Conservation (phyloP, 192 early-diverging fungal genomes). For the Entomortierella lignicola region DNA sequence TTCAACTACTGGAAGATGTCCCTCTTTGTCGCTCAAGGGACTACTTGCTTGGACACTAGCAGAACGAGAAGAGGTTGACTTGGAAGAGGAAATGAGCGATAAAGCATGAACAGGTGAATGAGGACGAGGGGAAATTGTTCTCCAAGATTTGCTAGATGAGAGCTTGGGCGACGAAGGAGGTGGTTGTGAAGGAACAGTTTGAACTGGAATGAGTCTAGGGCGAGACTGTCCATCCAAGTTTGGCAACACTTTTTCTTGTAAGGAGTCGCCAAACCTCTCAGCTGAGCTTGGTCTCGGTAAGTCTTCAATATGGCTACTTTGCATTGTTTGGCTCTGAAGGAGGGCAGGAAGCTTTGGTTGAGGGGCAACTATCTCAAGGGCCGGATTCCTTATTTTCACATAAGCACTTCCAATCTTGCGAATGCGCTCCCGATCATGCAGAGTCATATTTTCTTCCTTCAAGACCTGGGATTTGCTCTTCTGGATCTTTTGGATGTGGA, state of each 20-base stretch:
- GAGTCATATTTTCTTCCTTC: not conserved
- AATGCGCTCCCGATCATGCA: conserved; percentile 9
- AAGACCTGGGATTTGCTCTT: not conserved
- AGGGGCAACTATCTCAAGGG: conserved; percentile 8
- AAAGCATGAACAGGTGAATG: conserved; percentile 5
- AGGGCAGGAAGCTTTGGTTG: conserved; percentile 1
- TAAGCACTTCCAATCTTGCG: conserved; percentile 24
- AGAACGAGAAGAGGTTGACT: not conserved
- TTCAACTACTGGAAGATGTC: not conserved
- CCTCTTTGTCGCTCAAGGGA: not conserved
- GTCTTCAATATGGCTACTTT: not conserved
- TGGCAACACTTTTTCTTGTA: not conserved
- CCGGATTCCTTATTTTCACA: conserved; percentile 17
- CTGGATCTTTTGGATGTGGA: conserved; percentile 18
- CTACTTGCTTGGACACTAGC: not conserved
- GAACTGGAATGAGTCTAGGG: not conserved
- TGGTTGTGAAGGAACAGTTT: not conserved
- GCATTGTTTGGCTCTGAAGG: not conserved
- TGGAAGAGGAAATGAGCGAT: not conserved
- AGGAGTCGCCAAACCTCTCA: not conserved
- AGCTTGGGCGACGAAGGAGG: conserved; percentile 17
- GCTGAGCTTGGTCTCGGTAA: not conserved
- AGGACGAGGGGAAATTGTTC: conserved; percentile 12
- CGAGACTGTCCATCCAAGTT: not conserved
- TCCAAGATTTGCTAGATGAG: conserved; percentile 14